These are phyloP conservation scores for Globisporangium carolinianum DNA, from an alignment of 352 stramenopile genomes.

Conservation along the genomic window DNA sequence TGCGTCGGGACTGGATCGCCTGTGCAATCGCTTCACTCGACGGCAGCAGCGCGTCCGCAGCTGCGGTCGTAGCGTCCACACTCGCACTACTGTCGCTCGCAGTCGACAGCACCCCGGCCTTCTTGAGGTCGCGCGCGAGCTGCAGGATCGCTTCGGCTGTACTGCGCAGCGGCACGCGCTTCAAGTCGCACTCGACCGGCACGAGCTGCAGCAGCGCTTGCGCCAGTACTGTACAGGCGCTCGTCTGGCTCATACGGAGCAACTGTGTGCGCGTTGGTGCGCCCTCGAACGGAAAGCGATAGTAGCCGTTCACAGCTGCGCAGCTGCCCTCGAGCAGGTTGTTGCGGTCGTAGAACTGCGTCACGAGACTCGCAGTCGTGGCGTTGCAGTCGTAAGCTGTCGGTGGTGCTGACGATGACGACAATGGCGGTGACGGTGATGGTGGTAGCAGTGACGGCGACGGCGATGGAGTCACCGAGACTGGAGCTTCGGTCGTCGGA, in stretches of 20 bases:
- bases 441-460: neutral
- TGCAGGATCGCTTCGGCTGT: constrained; percentile 15
- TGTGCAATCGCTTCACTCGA: constrained; percentile 6
- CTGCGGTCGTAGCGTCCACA: neutral
- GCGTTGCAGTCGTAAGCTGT: constrained; percentile 6
- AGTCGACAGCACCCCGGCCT: neutral
- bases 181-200: constrained; percentile 13
- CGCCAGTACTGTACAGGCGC: constrained; percentile 11
- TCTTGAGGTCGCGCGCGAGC: constrained; percentile 6
- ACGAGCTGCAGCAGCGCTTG: constrained; percentile 12
- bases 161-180: constrained; percentile 11
- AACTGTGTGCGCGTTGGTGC: constrained; percentile 12
- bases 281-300: constrained; percentile 21
- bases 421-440: neutral
- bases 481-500: neutral
- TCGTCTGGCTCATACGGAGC: constrained; percentile 12
- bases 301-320: constrained; percentile 9
- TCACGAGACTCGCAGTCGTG: constrained; percentile 7
- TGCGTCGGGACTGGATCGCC: constrained; percentile 8
- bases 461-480: neutral
- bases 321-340: constrained; percentile 15
- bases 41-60: constrained; percentile 6
- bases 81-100: neutral
- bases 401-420: neutral
- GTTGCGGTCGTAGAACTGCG: constrained; percentile 16